Evolutionary conservation across 768 basidiomycete genomes (phyloP), one percentile per base, ranked within the genome.

Genomic region (Pholiota microspora): DNA sequence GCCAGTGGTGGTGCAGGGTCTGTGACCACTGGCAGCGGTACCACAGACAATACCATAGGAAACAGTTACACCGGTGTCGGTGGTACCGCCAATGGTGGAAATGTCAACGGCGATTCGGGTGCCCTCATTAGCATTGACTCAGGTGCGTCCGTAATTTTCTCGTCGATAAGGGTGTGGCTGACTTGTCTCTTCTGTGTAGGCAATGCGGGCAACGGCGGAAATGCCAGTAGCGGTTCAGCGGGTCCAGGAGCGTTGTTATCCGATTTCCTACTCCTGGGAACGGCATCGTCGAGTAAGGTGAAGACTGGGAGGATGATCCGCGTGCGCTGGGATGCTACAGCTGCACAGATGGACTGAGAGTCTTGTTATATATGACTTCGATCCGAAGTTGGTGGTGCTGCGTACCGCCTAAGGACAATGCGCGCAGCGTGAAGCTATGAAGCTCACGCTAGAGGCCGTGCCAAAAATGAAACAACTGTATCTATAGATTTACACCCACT

Each of bases 1-100:
- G 64, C 56, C 16, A 18, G 18, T 16, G n/a, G n/a, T 6, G 27
- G 31, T 16, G 21, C 16, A 45, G 34, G 38, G 8, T 44, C 32
- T 23, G 27, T 18, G 34, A 51, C 45, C 32, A 21, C 32, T 15
- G 40, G 53, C 31, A 35, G 31, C 12, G 54, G 49, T 38, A 56
- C n/a, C 31, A 46, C 49, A 8, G 45, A 49, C 45, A 61, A 56
- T 44, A 27, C 46, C 12, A 44, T 55, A 15, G 56, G 56, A 31
- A 61, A 59, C 42, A 58, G 57, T 13, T 59, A 60, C 45, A 66
- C 58, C 47, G 59, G 60, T 13, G 40, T 23, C 25, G 68, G 59
- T 27, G 71, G 64, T 9, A 67, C 66, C 27, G 64, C 71, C 12
- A 68, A 68, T 45, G 78, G 76, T 16, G 78, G 77, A 4, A 63